phyloP scores from a whole-genome alignment of 257 asterid species.

The Solanum appendiculatum region DNA sequence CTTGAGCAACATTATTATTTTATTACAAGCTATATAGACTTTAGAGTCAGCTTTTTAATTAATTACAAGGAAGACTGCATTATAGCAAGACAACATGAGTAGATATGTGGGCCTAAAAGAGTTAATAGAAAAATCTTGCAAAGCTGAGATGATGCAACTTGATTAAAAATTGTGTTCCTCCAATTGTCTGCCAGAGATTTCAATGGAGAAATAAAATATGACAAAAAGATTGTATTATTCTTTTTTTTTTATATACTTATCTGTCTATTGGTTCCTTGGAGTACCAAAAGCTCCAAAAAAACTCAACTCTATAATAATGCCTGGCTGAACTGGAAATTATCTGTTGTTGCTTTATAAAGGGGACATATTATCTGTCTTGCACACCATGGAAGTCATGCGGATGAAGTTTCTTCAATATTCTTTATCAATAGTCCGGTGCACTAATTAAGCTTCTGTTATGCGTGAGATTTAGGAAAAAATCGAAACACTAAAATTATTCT shows the following conservation, averaged over 20 bases:
- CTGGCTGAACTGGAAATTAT: constrained; percentile 13
- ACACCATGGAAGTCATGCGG: neutral
- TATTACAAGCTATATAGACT: neutral
- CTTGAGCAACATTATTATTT: neutral
- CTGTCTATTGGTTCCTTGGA: constrained; percentile 35
- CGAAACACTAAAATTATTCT: neutral
- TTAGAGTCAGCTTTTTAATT: neutral
- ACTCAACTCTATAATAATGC: constrained; percentile 13
- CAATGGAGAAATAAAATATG: constrained; percentile 12
- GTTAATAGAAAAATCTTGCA: constrained; percentile 7
- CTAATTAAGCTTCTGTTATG: neutral
- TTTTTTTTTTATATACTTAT: constrained; percentile 5
- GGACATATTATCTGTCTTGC: constrained; percentile 25
- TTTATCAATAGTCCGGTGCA: neutral
- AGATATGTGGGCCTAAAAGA: constrained; percentile 36
- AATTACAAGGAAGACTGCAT: constrained; percentile 6
- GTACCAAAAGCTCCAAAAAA: constrained; percentile 14
- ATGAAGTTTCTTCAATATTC: neutral
- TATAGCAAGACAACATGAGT: constrained; percentile 40
- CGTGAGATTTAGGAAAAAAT: fast-evolving
- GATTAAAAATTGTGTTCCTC: constrained; percentile 11
- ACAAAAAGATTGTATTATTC: constrained; percentile 19
- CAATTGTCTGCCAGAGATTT: neutral
- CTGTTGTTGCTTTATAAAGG: constrained; percentile 10
- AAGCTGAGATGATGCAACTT: constrained; percentile 2